Evolutionary conservation across 495 filamentous ascomycete genomes (phyloP).

Genomic region (Podospora sp.): DNA sequence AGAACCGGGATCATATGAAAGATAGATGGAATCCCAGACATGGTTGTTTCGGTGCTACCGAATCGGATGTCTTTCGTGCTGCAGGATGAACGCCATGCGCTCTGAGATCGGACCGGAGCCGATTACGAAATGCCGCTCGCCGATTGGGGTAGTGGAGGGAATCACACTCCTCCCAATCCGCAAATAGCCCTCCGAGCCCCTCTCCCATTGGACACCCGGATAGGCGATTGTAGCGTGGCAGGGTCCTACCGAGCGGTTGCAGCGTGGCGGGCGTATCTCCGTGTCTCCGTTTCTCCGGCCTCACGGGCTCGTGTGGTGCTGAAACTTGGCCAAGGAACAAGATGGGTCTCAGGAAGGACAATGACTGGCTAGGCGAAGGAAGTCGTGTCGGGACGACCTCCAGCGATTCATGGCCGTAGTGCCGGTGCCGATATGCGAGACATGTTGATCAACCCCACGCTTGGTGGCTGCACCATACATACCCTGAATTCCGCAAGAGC

Average conservation of each 20-base stretch:
- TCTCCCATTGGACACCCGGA: background rate
- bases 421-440: background rate
- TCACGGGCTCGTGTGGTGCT: no score
- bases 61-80: background rate
- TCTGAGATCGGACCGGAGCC: background rate
- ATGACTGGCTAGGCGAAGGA: no score
- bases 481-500: background rate
- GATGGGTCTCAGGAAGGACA: no score
- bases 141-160: background rate
- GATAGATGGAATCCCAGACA: background rate
- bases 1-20: no score
- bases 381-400: no score
- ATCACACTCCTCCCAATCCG: background rate
- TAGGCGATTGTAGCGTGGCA: no score
- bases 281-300: no score
- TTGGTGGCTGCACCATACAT: background rate
- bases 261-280: no score
- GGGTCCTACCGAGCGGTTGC: no score
- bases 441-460: background rate
- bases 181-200: background rate
- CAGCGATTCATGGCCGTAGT: background rate
- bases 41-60: background rate
- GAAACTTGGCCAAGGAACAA: no score
- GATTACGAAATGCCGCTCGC: slow-evolving; percentile 5
- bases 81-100: background rate